Conservation (phyloP, 2,329 filamentous ascomycete species). For the Macrophomina pseudophaseolina region DNA sequence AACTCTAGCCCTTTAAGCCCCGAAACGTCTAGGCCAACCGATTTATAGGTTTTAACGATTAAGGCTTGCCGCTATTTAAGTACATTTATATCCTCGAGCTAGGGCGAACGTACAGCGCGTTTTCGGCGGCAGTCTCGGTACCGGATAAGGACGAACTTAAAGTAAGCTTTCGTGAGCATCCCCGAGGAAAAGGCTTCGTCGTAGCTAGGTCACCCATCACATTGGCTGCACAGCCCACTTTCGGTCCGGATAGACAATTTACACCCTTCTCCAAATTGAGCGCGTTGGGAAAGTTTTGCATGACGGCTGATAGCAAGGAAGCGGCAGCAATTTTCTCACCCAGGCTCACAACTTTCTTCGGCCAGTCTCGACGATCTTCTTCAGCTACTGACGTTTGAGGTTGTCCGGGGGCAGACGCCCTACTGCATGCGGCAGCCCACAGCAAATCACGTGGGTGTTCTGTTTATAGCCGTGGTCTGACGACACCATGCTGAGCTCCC, state of each 20-base stretch:
- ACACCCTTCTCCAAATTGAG: not conserved
- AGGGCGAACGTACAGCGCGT: too few relatives aligned
- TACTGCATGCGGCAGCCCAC: not conserved
- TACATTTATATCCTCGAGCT: too few relatives aligned
- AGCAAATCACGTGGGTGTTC: not conserved
- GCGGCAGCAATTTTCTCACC: not conserved
- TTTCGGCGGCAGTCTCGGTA: too few relatives aligned
- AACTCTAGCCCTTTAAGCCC: too few relatives aligned
- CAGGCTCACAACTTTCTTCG: not conserved
- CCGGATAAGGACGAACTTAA: not conserved
- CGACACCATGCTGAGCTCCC: not conserved
- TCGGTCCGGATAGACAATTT: not conserved
- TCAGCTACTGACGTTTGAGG: conserved; percentile 1
- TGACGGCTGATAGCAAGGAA: not conserved
- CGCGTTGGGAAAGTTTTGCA: not conserved
- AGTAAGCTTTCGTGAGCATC: not conserved
- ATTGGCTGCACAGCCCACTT: not conserved
- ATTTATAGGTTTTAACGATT: too few relatives aligned
- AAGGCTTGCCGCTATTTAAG: too few relatives aligned
- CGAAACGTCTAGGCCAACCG: too few relatives aligned
- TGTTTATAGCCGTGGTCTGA: not conserved
- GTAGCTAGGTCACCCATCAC: not conserved
- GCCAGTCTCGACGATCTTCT: conserved; percentile 16
- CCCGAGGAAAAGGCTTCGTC: not conserved
- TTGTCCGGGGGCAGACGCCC: not conserved